Evolutionary conservation across 73 alveolate species (phyloP).

Genomic region (Blepharisma japonicum): DNA sequence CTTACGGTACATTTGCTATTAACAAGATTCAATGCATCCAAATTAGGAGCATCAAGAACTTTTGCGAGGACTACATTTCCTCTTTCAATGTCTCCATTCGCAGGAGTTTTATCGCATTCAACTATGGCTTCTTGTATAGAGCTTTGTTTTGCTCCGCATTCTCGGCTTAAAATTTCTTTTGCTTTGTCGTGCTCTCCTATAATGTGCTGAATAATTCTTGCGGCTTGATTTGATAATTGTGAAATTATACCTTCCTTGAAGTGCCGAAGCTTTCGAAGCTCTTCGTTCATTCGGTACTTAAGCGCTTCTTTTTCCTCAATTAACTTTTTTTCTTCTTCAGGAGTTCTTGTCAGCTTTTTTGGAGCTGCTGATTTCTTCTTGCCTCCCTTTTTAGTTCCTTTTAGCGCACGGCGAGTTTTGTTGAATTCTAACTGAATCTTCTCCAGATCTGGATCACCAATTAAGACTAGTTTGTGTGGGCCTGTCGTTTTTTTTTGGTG

Average conservation of each 20-base stretch:
- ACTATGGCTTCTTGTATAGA: not conserved
- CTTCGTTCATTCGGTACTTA: not conserved
- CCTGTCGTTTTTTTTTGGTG: constrained; percentile 4
- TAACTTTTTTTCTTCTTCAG: constrained; percentile 2
- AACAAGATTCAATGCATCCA: not conserved
- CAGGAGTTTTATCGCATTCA: not conserved
- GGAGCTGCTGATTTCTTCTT: not conserved
- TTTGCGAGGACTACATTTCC: not conserved
- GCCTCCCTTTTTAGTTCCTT: not conserved
- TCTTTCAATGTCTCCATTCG: not conserved
- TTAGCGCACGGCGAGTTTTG: not conserved
- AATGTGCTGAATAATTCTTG: not conserved
- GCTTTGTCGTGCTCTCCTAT: not conserved
- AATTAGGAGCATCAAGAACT: constrained; percentile 6
- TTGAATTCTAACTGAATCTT: not conserved
- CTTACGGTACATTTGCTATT: not conserved
- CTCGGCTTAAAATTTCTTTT: not conserved
- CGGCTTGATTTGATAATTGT: not conserved
- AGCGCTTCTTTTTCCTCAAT: not conserved
- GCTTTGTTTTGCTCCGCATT: not conserved
- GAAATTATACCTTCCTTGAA: not conserved
- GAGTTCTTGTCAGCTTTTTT: not conserved
- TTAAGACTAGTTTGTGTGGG: constrained; percentile 1
- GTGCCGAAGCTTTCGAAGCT: not conserved
- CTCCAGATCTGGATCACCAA: constrained; percentile 11